Conservation (phyloP, 176 grass and related monocot genomes). For the Eremochloa ophiuroides region DNA sequence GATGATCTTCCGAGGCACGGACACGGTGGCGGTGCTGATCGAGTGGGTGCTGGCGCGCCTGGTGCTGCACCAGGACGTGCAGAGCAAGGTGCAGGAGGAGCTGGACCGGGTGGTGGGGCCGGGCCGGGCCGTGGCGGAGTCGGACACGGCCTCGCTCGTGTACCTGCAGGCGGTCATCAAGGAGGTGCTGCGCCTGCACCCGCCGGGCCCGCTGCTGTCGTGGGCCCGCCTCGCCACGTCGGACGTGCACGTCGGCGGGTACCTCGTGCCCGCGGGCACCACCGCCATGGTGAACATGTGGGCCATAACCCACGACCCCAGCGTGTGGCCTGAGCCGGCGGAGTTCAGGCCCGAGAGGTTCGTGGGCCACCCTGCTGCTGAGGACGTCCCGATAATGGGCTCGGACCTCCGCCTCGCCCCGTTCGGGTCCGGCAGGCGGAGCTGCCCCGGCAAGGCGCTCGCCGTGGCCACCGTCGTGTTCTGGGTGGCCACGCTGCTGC, state of each 20-base stretch:
- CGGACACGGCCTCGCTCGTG: conserved; percentile 21
- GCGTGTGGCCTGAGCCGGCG: conserved; percentile 36
- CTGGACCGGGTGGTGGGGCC: conserved; percentile 53
- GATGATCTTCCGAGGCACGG: conserved; percentile 91
- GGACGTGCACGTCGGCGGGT: conserved; percentile 40
- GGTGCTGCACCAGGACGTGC: conserved; percentile 58
- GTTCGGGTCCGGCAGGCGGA: conserved; percentile 64
- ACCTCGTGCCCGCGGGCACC: conserved; percentile 49
- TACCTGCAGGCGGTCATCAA: conserved; percentile 72
- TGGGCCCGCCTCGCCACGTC: conserved; percentile 72
- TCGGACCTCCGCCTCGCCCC: conserved; percentile 74
- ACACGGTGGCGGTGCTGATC: conserved; percentile 75
- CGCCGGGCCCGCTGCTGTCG: conserved; percentile 75
- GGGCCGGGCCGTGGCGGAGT: conserved; percentile 24
- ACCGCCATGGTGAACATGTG: conserved; percentile 95
- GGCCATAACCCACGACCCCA: conserved; percentile 65
- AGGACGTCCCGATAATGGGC: conserved; percentile 28
- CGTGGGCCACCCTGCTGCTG: not conserved
- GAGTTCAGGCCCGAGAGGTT: conserved; percentile 59
- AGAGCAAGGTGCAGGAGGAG: conserved; percentile 58
- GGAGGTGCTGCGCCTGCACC: conserved; percentile 70
- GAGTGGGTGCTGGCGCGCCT: conserved; percentile 72
- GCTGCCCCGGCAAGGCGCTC: conserved; percentile 72
- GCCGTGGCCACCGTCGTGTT: conserved; percentile 56
- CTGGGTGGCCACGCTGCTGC: conserved; percentile 57